Conservation (phyloP, 1,139 yeast species). For the Debaryomyces coudertii region DNA sequence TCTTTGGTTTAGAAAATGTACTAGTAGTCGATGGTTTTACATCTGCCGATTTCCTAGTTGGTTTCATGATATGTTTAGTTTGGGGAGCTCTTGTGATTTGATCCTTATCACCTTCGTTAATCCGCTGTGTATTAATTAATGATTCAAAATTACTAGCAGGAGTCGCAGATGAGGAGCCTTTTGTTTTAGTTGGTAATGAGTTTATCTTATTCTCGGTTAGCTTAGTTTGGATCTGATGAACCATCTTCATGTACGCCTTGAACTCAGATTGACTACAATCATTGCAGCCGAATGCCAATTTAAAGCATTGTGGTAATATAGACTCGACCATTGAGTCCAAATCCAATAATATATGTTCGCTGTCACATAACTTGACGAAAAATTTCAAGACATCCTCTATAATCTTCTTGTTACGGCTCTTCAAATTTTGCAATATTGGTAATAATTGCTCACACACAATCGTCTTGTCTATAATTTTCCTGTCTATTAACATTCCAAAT, state of each 20-base stretch:
- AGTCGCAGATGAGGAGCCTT: not conserved
- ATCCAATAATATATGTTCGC: conserved; percentile 41
- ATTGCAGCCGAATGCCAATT: conserved; percentile 44
- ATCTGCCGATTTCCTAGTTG: conserved; percentile 12
- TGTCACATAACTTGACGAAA: conserved; percentile 47
- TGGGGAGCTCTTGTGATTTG: conserved; percentile 28
- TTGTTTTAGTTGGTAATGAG: conserved; percentile 25
- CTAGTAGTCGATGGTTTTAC: not conserved
- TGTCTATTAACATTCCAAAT: conserved; percentile 59
- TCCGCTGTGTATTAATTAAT: conserved; percentile 37
- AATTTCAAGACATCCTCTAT: conserved; percentile 58
- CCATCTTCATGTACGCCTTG: conserved; percentile 29
- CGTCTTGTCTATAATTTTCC: conserved; percentile 67
- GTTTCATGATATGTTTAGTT: conserved; percentile 20
- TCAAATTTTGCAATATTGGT: conserved; percentile 73
- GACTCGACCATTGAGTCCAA: conserved; percentile 41
- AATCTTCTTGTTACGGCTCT: conserved; percentile 75
- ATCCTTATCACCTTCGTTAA: conserved; percentile 34
- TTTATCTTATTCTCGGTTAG: conserved; percentile 34
- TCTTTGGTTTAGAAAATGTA: conserved; percentile 3
- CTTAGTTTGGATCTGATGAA: conserved; percentile 33
- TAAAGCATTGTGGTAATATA: conserved; percentile 42
- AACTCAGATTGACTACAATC: conserved; percentile 46
- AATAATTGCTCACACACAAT: conserved; percentile 75
- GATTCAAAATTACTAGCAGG: conserved; percentile 29